phyloP scores from a whole-genome alignment of 2,329 filamentous ascomycete species.

The Aaosphaeria arxii region DNA sequence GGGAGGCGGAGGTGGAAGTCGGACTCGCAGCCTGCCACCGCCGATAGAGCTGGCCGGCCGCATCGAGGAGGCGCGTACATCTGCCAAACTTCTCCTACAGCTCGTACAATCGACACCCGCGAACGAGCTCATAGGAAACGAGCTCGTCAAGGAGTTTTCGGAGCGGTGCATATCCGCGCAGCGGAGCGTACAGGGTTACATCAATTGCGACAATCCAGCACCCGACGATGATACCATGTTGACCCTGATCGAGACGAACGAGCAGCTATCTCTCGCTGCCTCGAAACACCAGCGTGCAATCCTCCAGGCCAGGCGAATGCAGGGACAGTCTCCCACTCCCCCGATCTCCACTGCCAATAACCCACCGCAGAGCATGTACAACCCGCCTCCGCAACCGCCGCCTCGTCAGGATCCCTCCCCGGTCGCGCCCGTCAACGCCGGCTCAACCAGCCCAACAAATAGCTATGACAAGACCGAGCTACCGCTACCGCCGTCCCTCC shows the following conservation, averaged over 20 bases:
- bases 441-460: conserved; percentile 3
- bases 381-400: conserved; percentile 15
- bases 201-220: conserved; percentile 71
- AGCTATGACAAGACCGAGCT: conserved; percentile 14
- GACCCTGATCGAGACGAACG: conserved; percentile 89
- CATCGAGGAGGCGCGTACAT: conserved; percentile 86
- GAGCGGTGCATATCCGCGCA: conserved; percentile 81
- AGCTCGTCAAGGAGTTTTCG: conserved; percentile 89
- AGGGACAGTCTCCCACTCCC: conserved; percentile 26
- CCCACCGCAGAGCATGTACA: conserved; percentile 1
- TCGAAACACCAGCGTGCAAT: conserved; percentile 83
- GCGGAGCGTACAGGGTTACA: conserved; percentile 80
- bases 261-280: conserved; percentile 78
- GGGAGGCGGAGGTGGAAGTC: conserved; percentile 18
- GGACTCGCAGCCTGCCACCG: conserved; percentile 51
- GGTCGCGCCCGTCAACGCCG: conserved; percentile 14
- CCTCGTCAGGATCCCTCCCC: conserved; percentile 16
- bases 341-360: conserved; percentile 9
- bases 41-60: conserved; percentile 76
- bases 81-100: conserved; percentile 87
- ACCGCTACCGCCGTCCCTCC: conserved; percentile 23
- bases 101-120: conserved; percentile 82
- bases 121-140: conserved; percentile 72
- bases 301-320: conserved; percentile 53
- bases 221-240: conserved; percentile 95